Conservation (phyloP, 2,329 filamentous ascomycete genomes). For the Hirsutella minnesotensis region DNA sequence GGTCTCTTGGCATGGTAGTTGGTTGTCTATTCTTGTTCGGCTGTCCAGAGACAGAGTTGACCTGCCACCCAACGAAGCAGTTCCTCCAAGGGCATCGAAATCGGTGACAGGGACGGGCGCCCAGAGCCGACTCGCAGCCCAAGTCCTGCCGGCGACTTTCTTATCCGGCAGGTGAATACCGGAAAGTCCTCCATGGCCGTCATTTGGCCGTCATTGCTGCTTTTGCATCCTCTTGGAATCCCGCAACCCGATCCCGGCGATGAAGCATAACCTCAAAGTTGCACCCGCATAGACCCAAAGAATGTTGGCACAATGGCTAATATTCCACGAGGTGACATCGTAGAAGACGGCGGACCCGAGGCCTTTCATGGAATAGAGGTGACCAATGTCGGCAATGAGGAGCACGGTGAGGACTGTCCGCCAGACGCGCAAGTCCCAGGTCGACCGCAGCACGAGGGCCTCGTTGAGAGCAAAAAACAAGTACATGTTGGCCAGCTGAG, state of each 20-base stretch:
- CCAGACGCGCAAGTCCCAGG: constrained; percentile 60
- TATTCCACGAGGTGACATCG: constrained; percentile 50
- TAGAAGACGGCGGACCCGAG: constrained; percentile 54
- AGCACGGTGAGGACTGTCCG: constrained; percentile 52
- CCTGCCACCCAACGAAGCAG: too few relatives aligned
- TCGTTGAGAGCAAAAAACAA: constrained; percentile 68
- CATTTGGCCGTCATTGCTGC: constrained; percentile 6
- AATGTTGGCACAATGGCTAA: constrained; percentile 57
- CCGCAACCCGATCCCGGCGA: constrained; percentile 42
- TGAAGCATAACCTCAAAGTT: constrained; percentile 44
- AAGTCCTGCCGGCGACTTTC: too few relatives aligned
- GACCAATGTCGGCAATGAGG: constrained; percentile 65
- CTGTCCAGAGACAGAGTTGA: too few relatives aligned
- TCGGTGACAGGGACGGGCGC: too few relatives aligned
- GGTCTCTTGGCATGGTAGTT: too few relatives aligned
- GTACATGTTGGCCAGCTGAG: constrained; percentile 70
- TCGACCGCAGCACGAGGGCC: constrained; percentile 60
- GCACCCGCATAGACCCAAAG: constrained; percentile 59
- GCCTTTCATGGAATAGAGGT: constrained; percentile 53
- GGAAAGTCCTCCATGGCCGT: too few relatives aligned
- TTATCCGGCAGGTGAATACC: too few relatives aligned
- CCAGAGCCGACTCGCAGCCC: too few relatives aligned
- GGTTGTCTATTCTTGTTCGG: too few relatives aligned
- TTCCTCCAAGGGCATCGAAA: too few relatives aligned
- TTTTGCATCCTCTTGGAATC: constrained; percentile 14